Conservation (phyloP, 1,284 basidiomycete genomes). For the Tetrapyrgos nigripes region DNA sequence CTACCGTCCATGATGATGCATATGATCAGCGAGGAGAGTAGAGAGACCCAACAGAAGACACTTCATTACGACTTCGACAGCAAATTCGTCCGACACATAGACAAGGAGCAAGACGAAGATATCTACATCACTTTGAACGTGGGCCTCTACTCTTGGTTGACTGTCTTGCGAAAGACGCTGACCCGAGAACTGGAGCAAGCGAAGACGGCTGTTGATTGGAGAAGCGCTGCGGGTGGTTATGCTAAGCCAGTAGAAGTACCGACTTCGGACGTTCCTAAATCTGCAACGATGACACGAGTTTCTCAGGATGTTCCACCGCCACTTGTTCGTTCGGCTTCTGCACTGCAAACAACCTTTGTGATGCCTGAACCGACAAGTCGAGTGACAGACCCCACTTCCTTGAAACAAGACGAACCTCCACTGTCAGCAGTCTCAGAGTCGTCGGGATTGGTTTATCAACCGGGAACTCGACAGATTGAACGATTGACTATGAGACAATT, state of each 20-base stretch:
- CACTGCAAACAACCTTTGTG: background rate
- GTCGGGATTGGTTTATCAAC: slow-evolving; percentile 53
- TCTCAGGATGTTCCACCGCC: slow-evolving; percentile 1
- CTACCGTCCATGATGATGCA: slow-evolving; percentile 80
- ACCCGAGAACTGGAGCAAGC: slow-evolving; percentile 78
- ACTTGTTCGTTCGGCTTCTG: background rate
- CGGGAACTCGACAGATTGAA: slow-evolving; percentile 66
- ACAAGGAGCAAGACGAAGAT: slow-evolving; percentile 68
- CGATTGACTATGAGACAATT: slow-evolving; percentile 82
- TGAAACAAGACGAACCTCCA: slow-evolving; percentile 24
- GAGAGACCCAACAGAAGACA: slow-evolving; percentile 42
- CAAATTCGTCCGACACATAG: slow-evolving; percentile 61
- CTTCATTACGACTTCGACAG: slow-evolving; percentile 79
- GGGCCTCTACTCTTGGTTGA: slow-evolving; percentile 81
- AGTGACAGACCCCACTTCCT: background rate
- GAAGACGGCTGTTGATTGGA: slow-evolving; percentile 60
- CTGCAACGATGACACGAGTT: slow-evolving; percentile 15
- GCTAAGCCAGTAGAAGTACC: slow-evolving; percentile 35
- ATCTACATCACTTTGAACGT: slow-evolving; percentile 86
- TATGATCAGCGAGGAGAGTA: slow-evolving; percentile 72
- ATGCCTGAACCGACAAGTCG: background rate
- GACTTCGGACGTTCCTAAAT: slow-evolving; percentile 26
- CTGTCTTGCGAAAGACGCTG: slow-evolving; percentile 74
- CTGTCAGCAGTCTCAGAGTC: background rate
- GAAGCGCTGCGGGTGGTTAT: slow-evolving; percentile 39